A percentile compares a stretch with the other conserved stretches of the same genome.
Conservation (phyloP, 1,284 basidiomycete species). For the Rhodofomes roseus region DNA sequence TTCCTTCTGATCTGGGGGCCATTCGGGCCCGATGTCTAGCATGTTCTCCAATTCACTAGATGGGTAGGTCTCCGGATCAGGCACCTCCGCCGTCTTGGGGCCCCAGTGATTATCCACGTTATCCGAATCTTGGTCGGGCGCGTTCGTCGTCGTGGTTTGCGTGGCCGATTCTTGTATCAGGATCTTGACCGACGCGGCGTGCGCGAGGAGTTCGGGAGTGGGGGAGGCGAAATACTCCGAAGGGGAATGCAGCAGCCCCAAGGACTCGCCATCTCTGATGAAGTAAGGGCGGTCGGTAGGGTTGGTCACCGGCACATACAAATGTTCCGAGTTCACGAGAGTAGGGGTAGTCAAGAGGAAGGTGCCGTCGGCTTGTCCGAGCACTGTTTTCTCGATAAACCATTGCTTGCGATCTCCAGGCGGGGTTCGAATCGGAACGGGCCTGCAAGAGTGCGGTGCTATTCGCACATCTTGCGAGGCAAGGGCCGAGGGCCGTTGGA, state of each 20-base stretch:
- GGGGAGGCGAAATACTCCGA: background rate
- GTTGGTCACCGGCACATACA: background rate
- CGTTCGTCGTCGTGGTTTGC: background rate
- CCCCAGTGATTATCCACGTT: too few relatives aligned
- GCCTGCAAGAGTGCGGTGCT: too few relatives aligned
- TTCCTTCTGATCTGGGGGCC: constrained; percentile 9
- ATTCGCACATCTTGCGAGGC: background rate
- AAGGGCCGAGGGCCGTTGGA: background rate
- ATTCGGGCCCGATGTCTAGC: constrained; percentile 11
- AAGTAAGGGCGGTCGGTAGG: background rate
- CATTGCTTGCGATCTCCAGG: background rate
- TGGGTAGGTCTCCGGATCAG: constrained; percentile 9
- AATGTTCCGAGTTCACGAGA: background rate
- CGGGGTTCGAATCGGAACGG: background rate
- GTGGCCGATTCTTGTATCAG: too few relatives aligned
- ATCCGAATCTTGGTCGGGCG: constrained; percentile 8
- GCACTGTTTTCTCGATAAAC: background rate
- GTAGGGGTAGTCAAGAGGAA: background rate
- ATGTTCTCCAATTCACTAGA: constrained; percentile 7
- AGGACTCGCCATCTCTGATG: too few relatives aligned
- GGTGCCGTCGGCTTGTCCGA: background rate
- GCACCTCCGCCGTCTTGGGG: constrained; percentile 15
- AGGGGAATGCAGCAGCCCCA: background rate
- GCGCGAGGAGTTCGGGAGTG: background rate
- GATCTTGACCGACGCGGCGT: background rate